These are phyloP conservation scores for Pichia manshurica DNA, from an alignment of 805 yeast species.

Conservation along the genomic window DNA sequence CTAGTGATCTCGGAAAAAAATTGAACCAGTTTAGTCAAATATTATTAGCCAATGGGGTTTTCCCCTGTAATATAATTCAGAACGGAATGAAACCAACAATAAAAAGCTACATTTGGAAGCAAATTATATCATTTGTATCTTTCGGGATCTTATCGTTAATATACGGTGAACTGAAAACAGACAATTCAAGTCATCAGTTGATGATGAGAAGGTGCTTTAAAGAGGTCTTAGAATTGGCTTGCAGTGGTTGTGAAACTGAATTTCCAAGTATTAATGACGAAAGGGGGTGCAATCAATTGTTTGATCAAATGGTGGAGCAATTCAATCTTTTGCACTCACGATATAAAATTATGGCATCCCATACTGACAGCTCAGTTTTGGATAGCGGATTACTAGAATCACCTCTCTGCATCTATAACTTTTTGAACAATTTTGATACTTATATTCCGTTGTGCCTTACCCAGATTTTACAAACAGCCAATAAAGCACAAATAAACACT, in stretches of 20 bases:
- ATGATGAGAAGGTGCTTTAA: slow-evolving; percentile 21
- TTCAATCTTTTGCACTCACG: slow-evolving; percentile 18
- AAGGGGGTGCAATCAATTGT: slow-evolving; percentile 11
- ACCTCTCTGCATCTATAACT: slow-evolving; percentile 21
- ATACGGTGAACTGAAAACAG: slow-evolving; percentile 18
- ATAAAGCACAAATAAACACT: slow-evolving; percentile 9
- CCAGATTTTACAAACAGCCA: slow-evolving; percentile 19
- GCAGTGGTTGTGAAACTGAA: slow-evolving; percentile 22
- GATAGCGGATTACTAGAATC: slow-evolving; percentile 11
- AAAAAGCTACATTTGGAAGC: slow-evolving; percentile 27
- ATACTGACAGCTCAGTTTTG: slow-evolving; percentile 4
- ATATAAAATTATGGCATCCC: neutral
- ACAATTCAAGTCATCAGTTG: slow-evolving; percentile 4
- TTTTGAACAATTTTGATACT: slow-evolving; percentile 17
- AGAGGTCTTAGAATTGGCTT: slow-evolving; percentile 22
- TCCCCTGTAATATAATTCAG: slow-evolving; percentile 24
- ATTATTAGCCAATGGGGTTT: slow-evolving; percentile 23
- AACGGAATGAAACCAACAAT: slow-evolving; percentile 25
- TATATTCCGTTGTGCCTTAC: slow-evolving; percentile 17
- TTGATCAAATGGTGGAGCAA: slow-evolving; percentile 19
- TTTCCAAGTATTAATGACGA: slow-evolving; percentile 22
- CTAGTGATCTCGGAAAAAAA: slow-evolving; percentile 17
- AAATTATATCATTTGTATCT: slow-evolving; percentile 23
- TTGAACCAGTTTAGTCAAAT: slow-evolving; percentile 18
- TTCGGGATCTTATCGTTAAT: slow-evolving; percentile 21